Conservation (phyloP, 1,284 basidiomycete species). For the Leccinum pseudoinsigne region DNA sequence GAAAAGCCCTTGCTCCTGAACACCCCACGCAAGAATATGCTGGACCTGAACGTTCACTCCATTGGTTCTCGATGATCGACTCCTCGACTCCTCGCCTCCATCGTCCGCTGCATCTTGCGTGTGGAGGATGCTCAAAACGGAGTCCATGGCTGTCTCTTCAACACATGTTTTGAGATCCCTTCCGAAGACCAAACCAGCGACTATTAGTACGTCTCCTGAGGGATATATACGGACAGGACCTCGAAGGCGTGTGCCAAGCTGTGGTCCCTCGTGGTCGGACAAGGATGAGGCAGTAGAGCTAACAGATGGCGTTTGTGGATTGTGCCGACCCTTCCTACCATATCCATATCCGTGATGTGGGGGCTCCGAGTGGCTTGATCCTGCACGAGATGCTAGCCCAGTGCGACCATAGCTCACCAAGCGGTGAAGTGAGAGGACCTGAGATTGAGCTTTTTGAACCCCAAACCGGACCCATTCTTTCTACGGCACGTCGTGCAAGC, state of each 20-base stretch:
- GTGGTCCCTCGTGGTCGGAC: constrained; percentile 58
- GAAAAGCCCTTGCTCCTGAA: constrained; percentile 83
- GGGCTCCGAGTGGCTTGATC: constrained; percentile 36
- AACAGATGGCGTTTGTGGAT: constrained; percentile 58
- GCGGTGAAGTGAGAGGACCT: constrained; percentile 41
- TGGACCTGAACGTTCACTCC: constrained; percentile 39
- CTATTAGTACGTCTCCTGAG: constrained; percentile 29
- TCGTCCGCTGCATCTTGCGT: constrained; percentile 20
- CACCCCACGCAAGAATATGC: constrained; percentile 77
- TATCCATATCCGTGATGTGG: constrained; percentile 8
- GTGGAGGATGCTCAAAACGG: constrained; percentile 22
- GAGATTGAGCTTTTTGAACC: constrained; percentile 48
- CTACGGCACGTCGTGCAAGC: constrained; percentile 74
- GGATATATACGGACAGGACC: constrained; percentile 44
- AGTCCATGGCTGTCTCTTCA: constrained; percentile 55
- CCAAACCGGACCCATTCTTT: constrained; percentile 68
- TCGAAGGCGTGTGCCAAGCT: constrained; percentile 55
- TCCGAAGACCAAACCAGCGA: constrained; percentile 64
- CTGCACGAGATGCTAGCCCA: constrained; percentile 36
- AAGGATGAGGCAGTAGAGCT: constrained; percentile 50
- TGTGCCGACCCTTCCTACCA: constrained; percentile 44
- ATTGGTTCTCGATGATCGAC: constrained; percentile 14
- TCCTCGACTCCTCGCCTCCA: constrained; percentile 16
- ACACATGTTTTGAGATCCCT: constrained; percentile 57
- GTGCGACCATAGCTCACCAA: constrained; percentile 31